Evolutionary conservation across 768 basidiomycete species (phyloP), one percentile per base, ranked within the genome.

Genomic region (Boletus sensibilis): DNA sequence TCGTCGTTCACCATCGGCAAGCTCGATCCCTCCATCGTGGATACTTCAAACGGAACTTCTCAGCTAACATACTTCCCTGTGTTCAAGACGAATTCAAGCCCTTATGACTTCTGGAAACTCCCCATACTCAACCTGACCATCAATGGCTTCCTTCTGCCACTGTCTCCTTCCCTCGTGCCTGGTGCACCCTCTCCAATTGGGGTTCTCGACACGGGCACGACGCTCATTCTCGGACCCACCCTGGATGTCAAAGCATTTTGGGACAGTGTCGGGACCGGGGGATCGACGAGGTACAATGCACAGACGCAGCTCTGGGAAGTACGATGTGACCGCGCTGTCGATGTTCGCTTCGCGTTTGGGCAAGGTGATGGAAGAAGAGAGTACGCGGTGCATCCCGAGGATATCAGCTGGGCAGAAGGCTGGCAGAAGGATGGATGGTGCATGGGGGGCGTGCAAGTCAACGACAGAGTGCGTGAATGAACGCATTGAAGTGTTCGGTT

Each of bases 161-260:
- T 84, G 18, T 78, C 82, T 2, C 53, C 64, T 16, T 83, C 84
- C 16, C 76, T 76, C 52, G 71, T 83, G 27, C 65, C 60, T 5
- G 75, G 75, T 20, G 73, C 79, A 23, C 46, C 68, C 13, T 61
- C 71, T 2, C 76, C 78, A 0, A 78, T 87, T 47, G 84, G 80
- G 4, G 79, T 88, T 25, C 75, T 87, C 27, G 87, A 88, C 63
- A 84, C 84, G 25, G 85, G 85, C 4, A 83, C 82, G 25, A 83
- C 82, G 5, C 75, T 83, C 51, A 74, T 84, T 25, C 73, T 84
- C 6, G 83, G 81, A 5, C 84, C 84, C 7, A 67, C 76, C 1
- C 58, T 54, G 18, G 85, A 86, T 54, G 82, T 85, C 39, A 70
- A 74, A 5, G 75, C 78, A 7, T 78, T 88, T 61, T 87, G 77